These are phyloP conservation scores for Anthoceros angustus DNA, from an alignment of 225 moss, liverwort and hornwort genomes.

Conservation along the genomic window DNA sequence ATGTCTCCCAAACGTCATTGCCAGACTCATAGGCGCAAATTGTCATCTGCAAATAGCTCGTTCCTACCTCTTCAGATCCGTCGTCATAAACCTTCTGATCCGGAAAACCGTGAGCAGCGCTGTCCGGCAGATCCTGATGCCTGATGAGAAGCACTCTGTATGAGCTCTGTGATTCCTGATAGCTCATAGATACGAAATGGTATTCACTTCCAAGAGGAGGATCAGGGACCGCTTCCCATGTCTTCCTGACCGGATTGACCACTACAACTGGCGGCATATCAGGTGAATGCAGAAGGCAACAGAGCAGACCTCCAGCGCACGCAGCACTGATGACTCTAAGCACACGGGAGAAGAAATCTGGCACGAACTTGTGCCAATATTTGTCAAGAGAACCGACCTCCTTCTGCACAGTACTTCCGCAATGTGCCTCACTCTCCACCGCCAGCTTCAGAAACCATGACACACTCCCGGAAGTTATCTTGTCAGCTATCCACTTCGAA, in stretches of 20 bases:
- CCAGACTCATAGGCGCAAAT: background rate
- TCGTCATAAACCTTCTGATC: background rate
- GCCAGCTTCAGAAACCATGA: background rate
- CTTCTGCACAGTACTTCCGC: background rate
- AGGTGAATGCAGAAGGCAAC: background rate
- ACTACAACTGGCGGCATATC: background rate
- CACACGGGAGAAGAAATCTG: background rate
- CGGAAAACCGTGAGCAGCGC: background rate
- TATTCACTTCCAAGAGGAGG: background rate
- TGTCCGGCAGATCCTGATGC: background rate
- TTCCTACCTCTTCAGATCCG: background rate
- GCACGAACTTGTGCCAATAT: background rate
- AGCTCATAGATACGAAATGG: background rate
- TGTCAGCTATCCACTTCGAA: background rate
- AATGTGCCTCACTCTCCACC: background rate
- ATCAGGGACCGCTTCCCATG: background rate
- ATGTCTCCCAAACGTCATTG: background rate
- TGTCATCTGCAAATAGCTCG: background rate
- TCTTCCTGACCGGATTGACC: background rate
- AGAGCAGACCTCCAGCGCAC: background rate
- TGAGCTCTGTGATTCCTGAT: background rate
- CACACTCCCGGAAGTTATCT: background rate
- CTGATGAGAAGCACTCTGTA: background rate
- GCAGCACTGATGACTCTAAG: background rate
- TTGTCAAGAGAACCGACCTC: background rate